Evolutionary conservation across 129 eudicot species (phyloP).

Genomic region (Cynara cardunculus): DNA sequence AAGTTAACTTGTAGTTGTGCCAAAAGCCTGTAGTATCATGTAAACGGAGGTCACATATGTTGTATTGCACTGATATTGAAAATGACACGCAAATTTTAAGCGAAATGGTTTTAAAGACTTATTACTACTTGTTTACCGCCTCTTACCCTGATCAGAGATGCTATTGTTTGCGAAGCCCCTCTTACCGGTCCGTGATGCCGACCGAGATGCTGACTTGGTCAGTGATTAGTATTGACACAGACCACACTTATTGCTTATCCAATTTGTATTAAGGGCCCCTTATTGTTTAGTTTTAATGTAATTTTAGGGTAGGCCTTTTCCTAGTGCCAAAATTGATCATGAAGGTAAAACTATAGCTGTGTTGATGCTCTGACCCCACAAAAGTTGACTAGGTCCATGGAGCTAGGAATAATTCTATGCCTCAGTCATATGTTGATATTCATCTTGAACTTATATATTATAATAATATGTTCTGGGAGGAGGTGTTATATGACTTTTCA

Average conservation of each 20-base stretch:
- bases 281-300: neutral
- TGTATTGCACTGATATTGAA: neutral
- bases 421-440: neutral
- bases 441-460: neutral
- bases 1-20: neutral
- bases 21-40: constrained; percentile 8
- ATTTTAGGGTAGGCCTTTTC: neutral
- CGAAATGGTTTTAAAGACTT: neutral
- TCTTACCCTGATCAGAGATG: neutral
- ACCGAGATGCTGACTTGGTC: neutral
- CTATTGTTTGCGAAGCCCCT: neutral
- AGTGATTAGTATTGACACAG: neutral
- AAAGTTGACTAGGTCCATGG: neutral
- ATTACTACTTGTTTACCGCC: neutral
- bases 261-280: neutral
- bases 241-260: neutral
- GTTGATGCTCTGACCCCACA: neutral
- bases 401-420: neutral
- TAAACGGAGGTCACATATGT: neutral
- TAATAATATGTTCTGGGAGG: neutral
- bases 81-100: neutral
- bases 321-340: neutral
- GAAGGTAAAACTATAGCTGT: neutral
- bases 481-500: neutral
- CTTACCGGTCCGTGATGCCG: neutral